A percentile compares a stretch with the other conserved stretches of the same genome.
These are phyloP conservation scores for Microdochium paspali DNA, from an alignment of 2,329 filamentous ascomycete genomes.

Conservation along the genomic window DNA sequence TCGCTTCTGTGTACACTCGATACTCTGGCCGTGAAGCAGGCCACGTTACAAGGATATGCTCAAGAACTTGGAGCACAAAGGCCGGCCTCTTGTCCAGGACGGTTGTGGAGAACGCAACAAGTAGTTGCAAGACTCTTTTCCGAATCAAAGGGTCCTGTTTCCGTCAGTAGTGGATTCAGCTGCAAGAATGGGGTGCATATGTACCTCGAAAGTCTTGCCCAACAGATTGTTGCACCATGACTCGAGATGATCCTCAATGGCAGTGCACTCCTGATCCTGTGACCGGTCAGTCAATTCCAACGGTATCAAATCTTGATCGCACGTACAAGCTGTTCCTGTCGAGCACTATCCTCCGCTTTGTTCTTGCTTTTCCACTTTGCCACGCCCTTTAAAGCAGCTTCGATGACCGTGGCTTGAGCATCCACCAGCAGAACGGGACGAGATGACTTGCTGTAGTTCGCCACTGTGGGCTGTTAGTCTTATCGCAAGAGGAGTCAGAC, in stretches of 20 bases:
- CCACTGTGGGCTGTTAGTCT: slow-evolving; percentile 25
- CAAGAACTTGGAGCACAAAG: slow-evolving; percentile 82
- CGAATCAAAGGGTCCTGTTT: slow-evolving; percentile 67
- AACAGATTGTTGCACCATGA: slow-evolving; percentile 66
- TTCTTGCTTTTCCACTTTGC: slow-evolving; percentile 56
- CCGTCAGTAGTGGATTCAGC: slow-evolving; percentile 7
- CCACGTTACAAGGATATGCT: slow-evolving; percentile 81
- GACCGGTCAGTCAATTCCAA: slow-evolving; percentile 8
- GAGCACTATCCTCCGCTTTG: neutral
- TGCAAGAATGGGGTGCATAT: slow-evolving; percentile 2
- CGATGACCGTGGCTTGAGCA: slow-evolving; percentile 80
- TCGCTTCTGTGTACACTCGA: slow-evolving; percentile 71
- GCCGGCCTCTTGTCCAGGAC: slow-evolving; percentile 66
- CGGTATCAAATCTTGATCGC: neutral
- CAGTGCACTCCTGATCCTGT: slow-evolving; percentile 38
- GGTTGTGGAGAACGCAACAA: slow-evolving; percentile 76
- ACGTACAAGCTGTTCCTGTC: slow-evolving; percentile 6
- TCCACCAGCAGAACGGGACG: slow-evolving; percentile 72
- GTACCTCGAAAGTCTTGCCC: slow-evolving; percentile 57
- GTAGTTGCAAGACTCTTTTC: slow-evolving; percentile 71
- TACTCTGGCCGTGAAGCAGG: slow-evolving; percentile 64
- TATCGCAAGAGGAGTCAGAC: neutral
- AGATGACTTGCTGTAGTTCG: slow-evolving; percentile 59
- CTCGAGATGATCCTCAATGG: slow-evolving; percentile 56
- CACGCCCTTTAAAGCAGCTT: slow-evolving; percentile 82